Evolutionary conservation across 2,329 filamentous ascomycete genomes (phyloP), one percentile per base, ranked within the genome.

Genomic region (Alternaria arbusti): DNA sequence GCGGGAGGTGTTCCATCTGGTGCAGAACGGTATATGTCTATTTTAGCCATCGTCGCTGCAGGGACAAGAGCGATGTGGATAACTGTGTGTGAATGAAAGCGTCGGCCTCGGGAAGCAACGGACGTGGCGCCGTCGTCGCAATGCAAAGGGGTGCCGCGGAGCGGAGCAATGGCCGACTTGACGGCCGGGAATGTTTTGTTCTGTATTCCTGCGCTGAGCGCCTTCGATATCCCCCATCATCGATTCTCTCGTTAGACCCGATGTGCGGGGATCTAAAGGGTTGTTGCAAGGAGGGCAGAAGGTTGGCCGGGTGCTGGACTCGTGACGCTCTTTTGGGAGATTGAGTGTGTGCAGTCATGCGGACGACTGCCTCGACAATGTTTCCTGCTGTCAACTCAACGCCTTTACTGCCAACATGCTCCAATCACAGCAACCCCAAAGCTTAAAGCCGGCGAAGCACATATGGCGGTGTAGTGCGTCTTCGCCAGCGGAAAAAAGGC

Each of bases 341-440:
- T 23, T 26, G 36, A 54, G 26, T 17, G 40, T 17, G 40, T 17
- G 40, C 22, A 51, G 23, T 50, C 30, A 56, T 63, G 17, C 60
- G 32, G 55, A 63, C 59, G 55, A 63, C 60, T 59, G 15, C 43
- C 47, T 59, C 30, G 60, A 59, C 55, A 44, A 54, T 50, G 49
- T 52, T 63, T 58, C 30, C 43, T 61, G 30, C 30, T 54, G 55
- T 54, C 49, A 43, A 44, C 45, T 25, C 36, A 25, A 25, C 43
- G 26, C 55, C 54, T 17, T 57, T 32, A 47, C 40, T 59, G 17
- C 58, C 20, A 12, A 28, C 30, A n/a, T 17, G 25, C 13, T 17
- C 47, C 47, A 47, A 59, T 58, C 55, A 59, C 28, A 51, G 28
- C 49, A 59, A 40, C 52, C 20, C 26, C 47, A 43, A 47, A 56